Evolutionary conservation across 306 rosid species (phyloP), one percentile per base, ranked within the genome.

Genomic region (Trichosanthes cucumerina): DNA sequence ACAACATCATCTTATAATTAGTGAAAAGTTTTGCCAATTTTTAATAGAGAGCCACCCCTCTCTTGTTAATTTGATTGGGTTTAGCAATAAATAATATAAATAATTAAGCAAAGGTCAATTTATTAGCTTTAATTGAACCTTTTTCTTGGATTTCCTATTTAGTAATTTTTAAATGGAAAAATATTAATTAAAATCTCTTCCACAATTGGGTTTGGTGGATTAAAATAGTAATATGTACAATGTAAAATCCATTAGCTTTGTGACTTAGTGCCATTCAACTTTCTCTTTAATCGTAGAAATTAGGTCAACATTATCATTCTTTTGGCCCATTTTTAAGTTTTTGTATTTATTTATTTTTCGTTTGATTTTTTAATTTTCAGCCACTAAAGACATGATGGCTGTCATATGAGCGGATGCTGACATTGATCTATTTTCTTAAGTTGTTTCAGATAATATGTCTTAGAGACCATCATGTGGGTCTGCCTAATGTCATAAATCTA

Each of bases 141-240:
- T 60, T 38, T 65, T 65, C 47, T 65, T 65, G 4, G 43, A 63
- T 36, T 36, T 65, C 7, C 1, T 36, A n/a, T 36, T 65, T 65
- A 65, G 1, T 21, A 68, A 39, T 68, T 68, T 41, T 39, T 0
- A 36, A 65, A 34, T 11, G 18, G 16, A n/a, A 21, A n/a, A 9
- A 38, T 9, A 39, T n/a, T n/a, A 39, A 39, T 65, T 65, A 9
- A 68, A 41, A 24, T n/a, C 9, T 68, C 34, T 68, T 68, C 75
- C 75, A 39, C 75, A 11, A n/a, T 68, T 33, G 75, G 75, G n/a
- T n/a, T 41, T 68, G 75, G 75, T 68, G 75, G 75, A 21, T 68
- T 68, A 68, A 68, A 68, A 39, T 68, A 41, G 53, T 41, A 68
- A 68, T 41, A 68, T 68, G 75, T 68, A 68, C 75, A 68, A 49